Base-by-base conservation (phyloP, 164 flowering plant genomes). In the Buxus sempervirens region DNA sequence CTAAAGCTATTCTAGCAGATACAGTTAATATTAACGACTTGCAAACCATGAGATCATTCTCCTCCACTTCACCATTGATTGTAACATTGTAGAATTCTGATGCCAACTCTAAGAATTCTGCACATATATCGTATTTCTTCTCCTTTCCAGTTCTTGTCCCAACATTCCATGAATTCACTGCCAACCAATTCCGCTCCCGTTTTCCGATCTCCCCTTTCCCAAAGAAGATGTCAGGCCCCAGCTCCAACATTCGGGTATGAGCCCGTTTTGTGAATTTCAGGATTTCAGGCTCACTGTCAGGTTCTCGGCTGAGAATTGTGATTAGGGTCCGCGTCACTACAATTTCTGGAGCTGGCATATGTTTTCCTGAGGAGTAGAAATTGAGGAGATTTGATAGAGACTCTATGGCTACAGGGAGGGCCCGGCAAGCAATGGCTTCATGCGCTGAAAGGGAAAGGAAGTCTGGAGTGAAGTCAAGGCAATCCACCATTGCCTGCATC, bases 361-460 rank as follows among this genome's bases (percentile, higher is more conserved):
- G 62, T 70, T 86, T 86, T 59, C 89, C 90, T 7, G 80, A 58
- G 41, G 88, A 59, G 75, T 79, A 88, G 68, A 85, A 85, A 68
- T 82, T 80, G 53, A 95, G 81, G 26, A 90, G 85, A 70, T 48
- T 80, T 55, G 90, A 83, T 19, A 95, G 76, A 73, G 96, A 70
- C 22, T 93, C 85, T 70, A 85, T 81, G 41, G 99, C 94, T 60
- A 95, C 95, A 20, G 95, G 75, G 70, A 85, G 80, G n/a, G 89
- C 88, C 58, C 65, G 80, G 63, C 87, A 92, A 60, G 99, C 90
- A 69, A 90, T 70, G 70, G 98, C 97, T 83, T 95, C 99, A 73
- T 92, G 97, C 54, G 97, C 96, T 49, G 99, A 64, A 9, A 95
- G 97, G 60, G 83, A 80, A 69, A 92, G 84, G 83, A 92, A 95